Evolutionary conservation across 228 moss, liverwort and hornwort genomes (phyloP), one percentile per base, ranked within the genome.

Genomic region (Sphagnum magellanicum): DNA sequence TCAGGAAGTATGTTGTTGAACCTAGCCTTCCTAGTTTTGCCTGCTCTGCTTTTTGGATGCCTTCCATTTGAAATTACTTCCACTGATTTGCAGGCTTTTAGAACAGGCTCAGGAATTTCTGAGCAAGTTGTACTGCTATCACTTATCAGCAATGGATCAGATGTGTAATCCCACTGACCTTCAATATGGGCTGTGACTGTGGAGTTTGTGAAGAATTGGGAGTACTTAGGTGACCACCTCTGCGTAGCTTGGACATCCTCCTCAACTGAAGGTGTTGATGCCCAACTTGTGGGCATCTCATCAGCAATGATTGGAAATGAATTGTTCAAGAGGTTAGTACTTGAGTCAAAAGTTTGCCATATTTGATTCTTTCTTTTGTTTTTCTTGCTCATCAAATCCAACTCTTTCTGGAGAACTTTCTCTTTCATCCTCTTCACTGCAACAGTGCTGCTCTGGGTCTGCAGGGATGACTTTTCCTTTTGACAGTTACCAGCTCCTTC

Each of bases 191-290:
- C 66, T 52, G 68, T 69, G 12, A 71, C 71, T 3, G 66, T 58
- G 47, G 77, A 58, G 16, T 5, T 76, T 6, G 73, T 68, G 58
- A 79, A 70, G 63, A 69, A 67, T 57, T 81, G 72, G 3, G 74
- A 77, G 14, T 87, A 64, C 76, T 89, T 87, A 0, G 93, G 89
- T 90, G 90, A 93, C 67, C 93, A 78, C 73, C 90, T 71, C 75
- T 76, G 72, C 4, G 52, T 49, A 6, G 81, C 61, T 48, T 83
- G 74, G 76, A 67, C 74, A 47, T 82, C 81, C 55, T 73, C 73
- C 5, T 50, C 72, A 59, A 69, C 77, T 55, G 55, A 32, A 32
- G 3, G 32, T 3, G 74, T 79, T 16, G 81, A 85, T 70, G 68
- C 61, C 77, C 69, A 76, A 65, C 70, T 86, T 57, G 79, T 78